A percentile compares a stretch with the other conserved stretches of the same genome.
Evolutionary conservation across 1,284 basidiomycete genomes (phyloP).

Genomic region (Vanrija humicola): DNA sequence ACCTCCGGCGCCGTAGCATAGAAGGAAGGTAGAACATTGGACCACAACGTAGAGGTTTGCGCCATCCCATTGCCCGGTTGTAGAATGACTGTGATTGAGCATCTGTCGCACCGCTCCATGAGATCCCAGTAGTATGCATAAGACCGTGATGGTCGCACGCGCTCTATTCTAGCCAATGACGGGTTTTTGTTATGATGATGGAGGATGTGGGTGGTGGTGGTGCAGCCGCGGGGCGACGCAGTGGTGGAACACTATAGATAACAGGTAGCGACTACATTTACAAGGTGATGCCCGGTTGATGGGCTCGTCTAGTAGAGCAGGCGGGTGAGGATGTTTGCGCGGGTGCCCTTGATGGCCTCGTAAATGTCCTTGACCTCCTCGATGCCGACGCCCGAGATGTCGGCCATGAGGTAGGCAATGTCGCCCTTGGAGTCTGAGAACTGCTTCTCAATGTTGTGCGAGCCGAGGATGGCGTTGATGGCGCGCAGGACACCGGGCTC

Average conservation of each 20-base stretch:
- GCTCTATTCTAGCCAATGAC: no score
- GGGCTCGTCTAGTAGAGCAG: conserved; percentile 55
- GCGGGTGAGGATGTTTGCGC: conserved; percentile 81
- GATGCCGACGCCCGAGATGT: conserved; percentile 85
- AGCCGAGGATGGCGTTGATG: conserved; percentile 86
- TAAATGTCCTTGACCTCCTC: conserved; percentile 77
- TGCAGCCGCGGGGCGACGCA: not conserved
- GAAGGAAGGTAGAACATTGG: no score
- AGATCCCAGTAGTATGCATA: no score
- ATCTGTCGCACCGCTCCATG: no score
- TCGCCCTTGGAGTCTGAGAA: conserved; percentile 95
- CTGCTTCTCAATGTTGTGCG: conserved; percentile 99
- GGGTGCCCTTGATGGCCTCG: conserved; percentile 75
- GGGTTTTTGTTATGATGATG: not conserved
- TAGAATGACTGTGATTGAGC: no score
- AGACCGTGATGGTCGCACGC: no score
- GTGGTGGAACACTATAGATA: conserved; percentile 9
- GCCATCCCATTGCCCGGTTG: no score
- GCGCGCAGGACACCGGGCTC: conserved; percentile 93
- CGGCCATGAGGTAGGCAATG: conserved; percentile 79
- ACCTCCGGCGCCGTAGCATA: no score
- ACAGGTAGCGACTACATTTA: conserved; percentile 2
- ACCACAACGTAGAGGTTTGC: no score
- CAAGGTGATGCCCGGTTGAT: conserved; percentile 11
- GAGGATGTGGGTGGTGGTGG: not conserved